Conservation (phyloP, 164 flowering plant species). For the Vitis labrusca region DNA sequence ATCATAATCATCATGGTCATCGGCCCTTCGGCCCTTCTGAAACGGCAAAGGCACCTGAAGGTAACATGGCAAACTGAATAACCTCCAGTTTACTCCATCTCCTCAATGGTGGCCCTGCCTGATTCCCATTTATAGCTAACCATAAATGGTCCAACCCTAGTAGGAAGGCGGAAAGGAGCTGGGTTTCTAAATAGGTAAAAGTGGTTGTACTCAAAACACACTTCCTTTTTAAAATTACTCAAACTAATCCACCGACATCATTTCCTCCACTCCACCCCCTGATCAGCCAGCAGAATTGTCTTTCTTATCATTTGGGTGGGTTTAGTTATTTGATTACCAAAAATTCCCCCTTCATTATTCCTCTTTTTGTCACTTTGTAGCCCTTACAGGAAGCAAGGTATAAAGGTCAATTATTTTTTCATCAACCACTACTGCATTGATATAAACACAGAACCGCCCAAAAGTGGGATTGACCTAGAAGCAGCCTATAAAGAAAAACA, state of each 20-base stretch:
- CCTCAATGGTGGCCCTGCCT: too few species aligned
- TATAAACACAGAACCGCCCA: neutral
- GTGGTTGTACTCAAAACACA: neutral
- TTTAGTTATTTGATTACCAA: constrained; percentile 14
- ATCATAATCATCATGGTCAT: too few species aligned
- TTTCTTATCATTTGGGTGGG: constrained; percentile 11
- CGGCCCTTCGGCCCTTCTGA: too few species aligned
- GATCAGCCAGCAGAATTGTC: neutral
- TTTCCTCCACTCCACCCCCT: constrained; percentile 1
- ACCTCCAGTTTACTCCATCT: too few species aligned
- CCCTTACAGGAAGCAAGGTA: constrained; percentile 27
- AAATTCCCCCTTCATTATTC: constrained; percentile 1
- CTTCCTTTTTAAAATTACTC: neutral
- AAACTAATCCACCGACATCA: constrained; percentile 17
- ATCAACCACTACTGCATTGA: constrained; percentile 3
- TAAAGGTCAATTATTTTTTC: constrained; percentile 3
- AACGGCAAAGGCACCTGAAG: too few species aligned
- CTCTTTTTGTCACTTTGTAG: constrained; percentile 29
- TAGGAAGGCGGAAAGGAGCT: too few species aligned
- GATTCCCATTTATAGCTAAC: too few species aligned
- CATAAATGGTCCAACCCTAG: neutral
- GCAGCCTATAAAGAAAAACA: too few species aligned
- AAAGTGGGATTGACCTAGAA: neutral
- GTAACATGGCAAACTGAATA: too few species aligned
- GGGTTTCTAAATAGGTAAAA: too few species aligned